phyloP scores from a whole-genome alignment of 116 monocot species.

The Cymodocea nodosa region DNA sequence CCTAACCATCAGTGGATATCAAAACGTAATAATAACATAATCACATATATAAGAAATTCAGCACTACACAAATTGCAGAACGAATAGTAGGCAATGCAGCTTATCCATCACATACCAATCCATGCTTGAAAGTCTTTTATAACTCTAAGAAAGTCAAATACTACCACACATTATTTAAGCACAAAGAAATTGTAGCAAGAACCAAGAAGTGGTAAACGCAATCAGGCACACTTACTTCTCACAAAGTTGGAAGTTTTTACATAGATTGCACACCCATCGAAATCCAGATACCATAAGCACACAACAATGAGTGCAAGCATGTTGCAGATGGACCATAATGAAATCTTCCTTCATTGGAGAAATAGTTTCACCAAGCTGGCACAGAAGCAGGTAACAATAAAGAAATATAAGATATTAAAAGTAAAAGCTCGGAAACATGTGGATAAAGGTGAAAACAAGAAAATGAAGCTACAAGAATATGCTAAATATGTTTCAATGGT shows the following conservation, averaged over 20 bases:
- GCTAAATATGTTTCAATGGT: no score
- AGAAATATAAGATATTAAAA: neutral
- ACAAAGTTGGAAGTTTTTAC: slow-evolving; percentile 87
- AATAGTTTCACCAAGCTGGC: slow-evolving; percentile 88
- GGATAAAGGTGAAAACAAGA: no score
- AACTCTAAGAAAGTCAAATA: neutral
- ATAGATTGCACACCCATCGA: slow-evolving; percentile 79
- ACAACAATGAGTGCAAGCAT: slow-evolving; percentile 80
- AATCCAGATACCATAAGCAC: slow-evolving; percentile 71
- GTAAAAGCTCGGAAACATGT: neutral
- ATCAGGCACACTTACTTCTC: slow-evolving; percentile 49
- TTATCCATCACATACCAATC: no score
- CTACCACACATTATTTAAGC: no score
- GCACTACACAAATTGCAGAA: no score
- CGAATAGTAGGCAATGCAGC: no score
- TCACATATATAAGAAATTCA: no score
- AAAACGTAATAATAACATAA: no score
- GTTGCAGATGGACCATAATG: slow-evolving; percentile 95
- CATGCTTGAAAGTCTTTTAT: no score
- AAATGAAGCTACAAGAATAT: no score
- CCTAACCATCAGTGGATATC: no score
- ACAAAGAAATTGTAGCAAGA: neutral
- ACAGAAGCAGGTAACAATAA: neutral
- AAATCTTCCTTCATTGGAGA: slow-evolving; percentile 89
- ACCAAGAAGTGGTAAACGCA: neutral